These are phyloP conservation scores for Magnaporthiopsis rhizophila DNA, from an alignment of 2,329 filamentous ascomycete genomes.

Conservation along the genomic window DNA sequence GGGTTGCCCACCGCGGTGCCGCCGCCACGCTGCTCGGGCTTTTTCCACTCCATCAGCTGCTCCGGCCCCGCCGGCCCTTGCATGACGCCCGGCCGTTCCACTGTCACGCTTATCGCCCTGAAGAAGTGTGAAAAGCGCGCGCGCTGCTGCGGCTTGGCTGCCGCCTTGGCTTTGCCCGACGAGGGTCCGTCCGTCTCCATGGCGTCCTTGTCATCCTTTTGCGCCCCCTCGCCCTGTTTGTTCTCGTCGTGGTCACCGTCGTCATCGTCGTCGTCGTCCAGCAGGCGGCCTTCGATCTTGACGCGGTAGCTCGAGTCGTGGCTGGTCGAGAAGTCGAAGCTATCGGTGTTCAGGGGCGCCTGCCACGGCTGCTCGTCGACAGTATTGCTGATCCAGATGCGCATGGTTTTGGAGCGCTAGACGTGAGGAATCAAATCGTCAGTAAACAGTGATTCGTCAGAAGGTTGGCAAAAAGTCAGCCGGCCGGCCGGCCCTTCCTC, in stretches of 20 bases:
- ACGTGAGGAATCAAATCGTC: neutral
- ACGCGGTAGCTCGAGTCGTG: conserved; percentile 77
- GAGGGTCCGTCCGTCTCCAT: conserved; percentile 52
- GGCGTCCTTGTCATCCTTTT: conserved; percentile 35
- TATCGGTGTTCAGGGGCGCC: conserved; percentile 56
- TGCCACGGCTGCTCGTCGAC: conserved; percentile 95
- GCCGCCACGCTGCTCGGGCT: conserved; percentile 52
- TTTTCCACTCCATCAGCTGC: conserved; percentile 75
- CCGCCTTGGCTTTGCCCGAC: conserved; percentile 23
- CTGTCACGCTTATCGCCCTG: conserved; percentile 67
- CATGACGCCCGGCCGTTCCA: conserved; percentile 39
- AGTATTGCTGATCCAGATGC: conserved; percentile 92
- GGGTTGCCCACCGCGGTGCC: conserved; percentile 35
- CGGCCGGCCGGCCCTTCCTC: too few relatives aligned
- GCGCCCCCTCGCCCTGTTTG: conserved; percentile 34
- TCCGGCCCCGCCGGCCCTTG: conserved; percentile 35
- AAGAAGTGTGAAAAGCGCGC: conserved; percentile 70
- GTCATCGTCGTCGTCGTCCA: conserved; percentile 51
- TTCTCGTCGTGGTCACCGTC: conserved; percentile 40
- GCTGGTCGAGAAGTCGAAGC: conserved; percentile 74
- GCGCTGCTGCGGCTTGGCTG: conserved; percentile 22
- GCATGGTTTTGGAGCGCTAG: conserved; percentile 72
- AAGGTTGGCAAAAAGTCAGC: neutral
- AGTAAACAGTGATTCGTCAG: conserved; percentile 5
- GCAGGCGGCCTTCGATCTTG: conserved; percentile 80